Conservation (phyloP, 371 early-diverging fungal genomes). For the Mortierella sp. region DNA sequence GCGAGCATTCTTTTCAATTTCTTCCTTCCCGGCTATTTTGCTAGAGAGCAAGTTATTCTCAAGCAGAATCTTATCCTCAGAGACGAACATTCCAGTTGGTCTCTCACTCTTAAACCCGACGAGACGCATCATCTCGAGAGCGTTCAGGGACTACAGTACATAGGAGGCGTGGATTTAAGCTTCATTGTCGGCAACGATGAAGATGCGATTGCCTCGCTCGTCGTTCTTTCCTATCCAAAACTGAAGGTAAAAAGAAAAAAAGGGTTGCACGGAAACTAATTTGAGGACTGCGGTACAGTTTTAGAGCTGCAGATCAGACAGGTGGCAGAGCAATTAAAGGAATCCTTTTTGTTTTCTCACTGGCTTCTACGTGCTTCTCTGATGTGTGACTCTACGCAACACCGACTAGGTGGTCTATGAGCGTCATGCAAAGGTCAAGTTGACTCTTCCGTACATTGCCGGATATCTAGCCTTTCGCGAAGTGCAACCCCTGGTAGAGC, state of each 20-base stretch:
- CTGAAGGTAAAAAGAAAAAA: conserved; percentile 55
- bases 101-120: conserved; percentile 20
- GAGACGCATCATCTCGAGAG: conserved; percentile 18
- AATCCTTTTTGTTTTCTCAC: too few relatives aligned
- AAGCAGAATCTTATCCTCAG: conserved; percentile 25
- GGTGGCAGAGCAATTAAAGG: too few relatives aligned
- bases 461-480: conserved; percentile 94
- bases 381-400: background rate
- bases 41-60: conserved; percentile 38
- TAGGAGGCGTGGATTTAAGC: conserved; percentile 90
- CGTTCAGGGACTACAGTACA: conserved; percentile 61
- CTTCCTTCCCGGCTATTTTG: background rate
- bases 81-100: conserved; percentile 47
- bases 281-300: conserved; percentile 7
- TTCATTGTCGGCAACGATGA: conserved; percentile 72
- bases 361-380: too few relatives aligned
- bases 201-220: conserved; percentile 81
- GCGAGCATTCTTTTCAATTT: background rate
- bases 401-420: conserved; percentile 63
- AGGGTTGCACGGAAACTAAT: conserved; percentile 1
- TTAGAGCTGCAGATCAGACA: too few relatives aligned
- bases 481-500: conserved; percentile 65
- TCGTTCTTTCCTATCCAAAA: conserved; percentile 73
- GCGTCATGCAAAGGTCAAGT: conserved; percentile 63
- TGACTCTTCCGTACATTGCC: conserved; percentile 83